Percentiles rank a stretch among this genome's conserved stretches.
Conservation (phyloP, 176 grass and related monocot genomes). For the Musa itinerans region DNA sequence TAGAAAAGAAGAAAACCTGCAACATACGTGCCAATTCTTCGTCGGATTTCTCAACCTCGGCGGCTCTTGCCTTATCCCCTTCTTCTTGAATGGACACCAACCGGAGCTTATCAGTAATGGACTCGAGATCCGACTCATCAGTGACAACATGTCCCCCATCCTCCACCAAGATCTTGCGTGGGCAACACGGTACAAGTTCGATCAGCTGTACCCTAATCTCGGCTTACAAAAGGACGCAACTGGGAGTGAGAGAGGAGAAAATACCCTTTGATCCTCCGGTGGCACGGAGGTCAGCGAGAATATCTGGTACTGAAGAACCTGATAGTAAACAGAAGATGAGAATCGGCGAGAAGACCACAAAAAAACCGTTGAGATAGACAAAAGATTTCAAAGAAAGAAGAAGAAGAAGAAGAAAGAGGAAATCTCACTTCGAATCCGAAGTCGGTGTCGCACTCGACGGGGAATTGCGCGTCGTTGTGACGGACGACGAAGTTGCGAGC, state of each 20-base stretch:
- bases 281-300: conserved; percentile 81
- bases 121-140: conserved; percentile 53
- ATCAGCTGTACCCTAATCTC: neutral
- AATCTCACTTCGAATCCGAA: conserved; percentile 47
- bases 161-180: conserved; percentile 54
- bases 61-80: neutral
- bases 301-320: conserved; percentile 57
- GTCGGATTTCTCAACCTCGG: conserved; percentile 41
- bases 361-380: neutral
- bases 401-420: neutral
- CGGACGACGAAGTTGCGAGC: conserved; percentile 50
- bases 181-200: neutral
- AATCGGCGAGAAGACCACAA: neutral
- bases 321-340: neutral
- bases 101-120: conserved; percentile 39
- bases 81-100: conserved; percentile 38
- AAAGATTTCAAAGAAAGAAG: neutral
- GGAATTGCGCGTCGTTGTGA: conserved; percentile 34
- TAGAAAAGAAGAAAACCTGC: conserved; percentile 36
- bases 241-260: neutral
- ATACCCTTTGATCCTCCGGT: conserved; percentile 78
- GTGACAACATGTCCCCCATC: conserved; percentile 38
- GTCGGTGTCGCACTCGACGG: conserved; percentile 64
- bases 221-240: too few species aligned
- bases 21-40: conserved; percentile 68